Evolutionary conservation across 2,329 filamentous ascomycete genomes (phyloP).

Genomic region (Metarhizium anisopliae): DNA sequence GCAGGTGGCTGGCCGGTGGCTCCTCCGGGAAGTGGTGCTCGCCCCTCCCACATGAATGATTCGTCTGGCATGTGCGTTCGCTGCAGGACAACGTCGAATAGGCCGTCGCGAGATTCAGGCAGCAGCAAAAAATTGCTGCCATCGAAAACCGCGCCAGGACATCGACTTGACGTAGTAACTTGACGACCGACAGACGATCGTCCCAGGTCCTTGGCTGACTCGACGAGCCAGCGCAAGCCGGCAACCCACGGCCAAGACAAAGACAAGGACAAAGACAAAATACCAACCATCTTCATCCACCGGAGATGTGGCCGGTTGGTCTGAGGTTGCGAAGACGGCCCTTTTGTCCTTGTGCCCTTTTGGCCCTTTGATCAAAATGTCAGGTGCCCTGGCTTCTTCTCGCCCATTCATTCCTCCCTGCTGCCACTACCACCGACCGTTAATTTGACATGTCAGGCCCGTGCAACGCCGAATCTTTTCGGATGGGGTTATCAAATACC

Average conservation of each 20-base stretch:
- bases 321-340: no score
- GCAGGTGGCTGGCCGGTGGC: no score
- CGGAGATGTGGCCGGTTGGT: no score
- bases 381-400: neutral
- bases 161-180: neutral
- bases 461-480: constrained; percentile 3
- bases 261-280: neutral
- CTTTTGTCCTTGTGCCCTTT: neutral
- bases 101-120: neutral
- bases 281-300: no score
- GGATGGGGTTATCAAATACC: neutral
- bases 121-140: neutral
- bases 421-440: neutral
- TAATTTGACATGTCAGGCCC: neutral
- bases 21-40: neutral
- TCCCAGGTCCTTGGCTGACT: neutral
- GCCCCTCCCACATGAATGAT: neutral
- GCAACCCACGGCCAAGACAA: neutral
- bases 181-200: neutral
- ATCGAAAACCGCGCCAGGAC: neutral
- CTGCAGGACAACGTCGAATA: neutral
- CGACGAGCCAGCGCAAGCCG: neutral
- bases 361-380: neutral
- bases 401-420: neutral
- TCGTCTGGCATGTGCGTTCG: no score